Evolutionary conservation across 495 filamentous ascomycete genomes (phyloP), one percentile per base, ranked within the genome.

Genomic region (Talaromyces thailandensis): DNA sequence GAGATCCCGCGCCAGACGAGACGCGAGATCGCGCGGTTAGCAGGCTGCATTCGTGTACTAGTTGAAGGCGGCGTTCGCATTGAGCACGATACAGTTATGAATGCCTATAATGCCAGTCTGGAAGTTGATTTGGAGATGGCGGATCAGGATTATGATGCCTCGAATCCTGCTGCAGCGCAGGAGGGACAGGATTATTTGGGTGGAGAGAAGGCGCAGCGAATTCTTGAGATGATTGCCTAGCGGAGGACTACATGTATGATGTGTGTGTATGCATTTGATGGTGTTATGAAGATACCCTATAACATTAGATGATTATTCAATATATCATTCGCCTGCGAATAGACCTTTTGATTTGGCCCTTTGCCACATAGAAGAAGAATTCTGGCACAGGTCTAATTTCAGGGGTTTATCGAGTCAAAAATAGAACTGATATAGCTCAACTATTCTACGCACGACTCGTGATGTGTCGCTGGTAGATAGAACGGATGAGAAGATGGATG

Each of bases 21-120:
- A 72, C 82, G 87, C 62, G 95, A 98, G 78, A 97, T 98, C 71
- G 84, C 89, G 28, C 82, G 94, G 53, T 72, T 97, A 35, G 76
- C 86, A 4, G 87, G 91, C 18, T 89, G 92, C 57, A 86, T 98
- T 35, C 86, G 81, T 57, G 87, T 89, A 8, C 73, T 98, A 63
- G 88, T 94, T 12, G 88, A 92, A 71, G 79, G 84, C n/a, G 88
- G 91, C 2, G 74, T 92, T 24, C 81, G 86, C 28, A 92, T 98
- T 35, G 95, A 98, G 70, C 93, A 98, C 76, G 92, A 95, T 26
- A 92, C 91, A 73, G 87, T 98, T 14, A 88, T 84, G 68, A 83
- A 76, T 60, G 90, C 88, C 4, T 98, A 98, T 71, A 85, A 90
- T 37, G 89, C 86, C 62, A 86, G 86, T 21, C 72, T 92, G 12